These are phyloP conservation scores for Starmerella vaccinii DNA, from an alignment of 805 yeast genomes.

Conservation along the genomic window DNA sequence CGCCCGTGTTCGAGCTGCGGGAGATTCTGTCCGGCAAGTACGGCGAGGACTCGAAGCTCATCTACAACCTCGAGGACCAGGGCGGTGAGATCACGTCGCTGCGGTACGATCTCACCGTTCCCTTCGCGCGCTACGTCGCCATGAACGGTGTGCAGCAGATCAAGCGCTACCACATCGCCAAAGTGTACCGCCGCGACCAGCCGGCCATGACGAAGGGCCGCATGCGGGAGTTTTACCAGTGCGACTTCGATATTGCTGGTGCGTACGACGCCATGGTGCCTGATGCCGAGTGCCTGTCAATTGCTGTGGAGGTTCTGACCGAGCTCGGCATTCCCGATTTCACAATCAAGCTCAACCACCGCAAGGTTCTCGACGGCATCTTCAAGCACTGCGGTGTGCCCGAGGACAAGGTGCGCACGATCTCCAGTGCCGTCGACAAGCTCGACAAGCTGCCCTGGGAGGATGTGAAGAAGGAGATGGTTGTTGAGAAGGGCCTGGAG, in stretches of 20 bases:
- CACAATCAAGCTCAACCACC: slow-evolving; percentile 86
- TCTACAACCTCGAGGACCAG: slow-evolving; percentile 93
- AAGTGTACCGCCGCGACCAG: slow-evolving; percentile 97
- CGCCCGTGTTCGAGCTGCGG: slow-evolving; percentile 94
- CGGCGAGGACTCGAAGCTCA: slow-evolving; percentile 96
- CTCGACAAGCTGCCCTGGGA: slow-evolving; percentile 95
- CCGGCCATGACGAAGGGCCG: slow-evolving; percentile 99
- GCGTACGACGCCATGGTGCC: slow-evolving; percentile 88
- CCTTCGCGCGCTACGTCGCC: slow-evolving; percentile 95
- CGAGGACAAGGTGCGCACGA: slow-evolving; percentile 85
- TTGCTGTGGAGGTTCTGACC: slow-evolving; percentile 74
- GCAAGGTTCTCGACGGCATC: slow-evolving; percentile 91
- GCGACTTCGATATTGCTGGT: slow-evolving; percentile 98
- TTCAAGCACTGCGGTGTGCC: slow-evolving; percentile 91
- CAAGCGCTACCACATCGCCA: slow-evolving; percentile 94
- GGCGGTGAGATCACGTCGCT: slow-evolving; percentile 96
- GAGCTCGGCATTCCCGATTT: slow-evolving; percentile 78
- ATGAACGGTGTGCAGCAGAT: slow-evolving; percentile 83
- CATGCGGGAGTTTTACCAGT: slow-evolving; percentile 98
- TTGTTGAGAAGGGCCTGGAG: slow-evolving; percentile 77
- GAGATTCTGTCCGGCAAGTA: slow-evolving; percentile 94
- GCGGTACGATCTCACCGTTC: slow-evolving; percentile 95
- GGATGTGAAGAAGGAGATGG: slow-evolving; percentile 84
- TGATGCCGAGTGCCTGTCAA: slow-evolving; percentile 77
- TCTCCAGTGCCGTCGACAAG: slow-evolving; percentile 93